These are phyloP conservation scores for Vanrija pseudolonga DNA, from an alignment of 1,284 basidiomycete species.

Conservation along the genomic window DNA sequence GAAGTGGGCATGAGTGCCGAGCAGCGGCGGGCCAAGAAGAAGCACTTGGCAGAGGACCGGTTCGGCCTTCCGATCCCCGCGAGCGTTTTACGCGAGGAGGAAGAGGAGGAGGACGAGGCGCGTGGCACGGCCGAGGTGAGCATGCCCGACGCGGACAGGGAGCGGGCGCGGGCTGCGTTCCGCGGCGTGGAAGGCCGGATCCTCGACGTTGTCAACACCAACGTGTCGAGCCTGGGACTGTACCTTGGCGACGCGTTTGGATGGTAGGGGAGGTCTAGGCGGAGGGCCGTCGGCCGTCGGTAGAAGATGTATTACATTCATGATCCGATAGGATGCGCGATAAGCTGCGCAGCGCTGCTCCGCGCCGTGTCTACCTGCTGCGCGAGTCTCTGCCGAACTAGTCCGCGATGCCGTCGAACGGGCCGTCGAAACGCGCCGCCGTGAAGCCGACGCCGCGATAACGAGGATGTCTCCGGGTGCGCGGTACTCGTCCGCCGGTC, in stretches of 20 bases:
- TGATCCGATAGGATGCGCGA: too few species aligned
- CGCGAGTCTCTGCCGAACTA: too few species aligned
- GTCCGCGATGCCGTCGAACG: too few species aligned
- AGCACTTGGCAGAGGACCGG: conserved; percentile 36
- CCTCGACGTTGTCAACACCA: conserved; percentile 32
- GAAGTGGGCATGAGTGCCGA: conserved; percentile 14
- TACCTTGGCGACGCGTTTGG: conserved; percentile 43
- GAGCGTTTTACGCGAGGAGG: conserved; percentile 35
- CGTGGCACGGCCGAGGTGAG: conserved; percentile 18
- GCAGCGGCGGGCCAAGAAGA: conserved; percentile 30
- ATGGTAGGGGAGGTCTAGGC: conserved; percentile 20
- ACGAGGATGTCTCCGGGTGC: too few species aligned
- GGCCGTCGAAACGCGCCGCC: too few species aligned
- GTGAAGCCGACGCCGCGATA: too few species aligned
- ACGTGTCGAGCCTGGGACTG: conserved; percentile 31
- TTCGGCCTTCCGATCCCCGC: conserved; percentile 48
- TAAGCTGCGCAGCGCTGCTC: too few species aligned
- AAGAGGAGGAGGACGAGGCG: conserved; percentile 35
- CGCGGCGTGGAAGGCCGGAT: conserved; percentile 29
- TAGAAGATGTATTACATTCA: too few species aligned
- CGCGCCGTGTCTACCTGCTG: too few species aligned
- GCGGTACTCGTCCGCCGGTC: too few species aligned
- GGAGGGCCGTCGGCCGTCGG: too few species aligned
- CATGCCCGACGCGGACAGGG: conserved; percentile 22
- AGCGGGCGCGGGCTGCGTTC: conserved; percentile 37